These are phyloP conservation scores for Phlebopus sp. DNA, from an alignment of 1,284 basidiomycete genomes.

Conservation along the genomic window DNA sequence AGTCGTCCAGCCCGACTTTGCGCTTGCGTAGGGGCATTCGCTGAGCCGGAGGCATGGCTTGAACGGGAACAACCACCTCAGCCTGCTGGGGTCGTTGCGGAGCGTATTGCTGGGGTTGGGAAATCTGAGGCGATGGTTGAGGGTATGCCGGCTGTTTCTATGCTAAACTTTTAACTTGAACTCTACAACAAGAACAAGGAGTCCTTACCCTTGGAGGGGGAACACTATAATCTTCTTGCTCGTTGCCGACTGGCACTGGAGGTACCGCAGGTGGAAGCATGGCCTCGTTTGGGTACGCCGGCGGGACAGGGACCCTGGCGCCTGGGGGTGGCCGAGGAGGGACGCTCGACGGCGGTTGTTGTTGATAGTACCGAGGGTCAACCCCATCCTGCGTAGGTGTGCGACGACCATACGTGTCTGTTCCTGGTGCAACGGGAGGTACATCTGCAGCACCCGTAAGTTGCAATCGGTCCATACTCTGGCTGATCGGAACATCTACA, in stretches of 20 bases:
- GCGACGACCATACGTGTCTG: conserved; percentile 39
- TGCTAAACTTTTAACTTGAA: conserved; percentile 12
- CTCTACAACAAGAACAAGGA: neutral
- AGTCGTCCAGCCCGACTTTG: conserved; percentile 96
- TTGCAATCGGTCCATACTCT: conserved; percentile 51
- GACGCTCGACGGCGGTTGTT: conserved; percentile 28
- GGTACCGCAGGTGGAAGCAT: conserved; percentile 26
- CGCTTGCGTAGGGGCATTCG: conserved; percentile 55
- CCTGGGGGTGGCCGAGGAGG: conserved; percentile 44
- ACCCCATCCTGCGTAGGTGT: conserved; percentile 32
- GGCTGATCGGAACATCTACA: conserved; percentile 30
- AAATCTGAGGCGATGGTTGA: conserved; percentile 20
- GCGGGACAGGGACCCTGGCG: conserved; percentile 42
- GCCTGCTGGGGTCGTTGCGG: conserved; percentile 26
- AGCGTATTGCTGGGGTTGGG: conserved; percentile 24
- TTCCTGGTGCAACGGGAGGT: conserved; percentile 22
- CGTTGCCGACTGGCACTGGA: conserved; percentile 19
- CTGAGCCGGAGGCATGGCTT: conserved; percentile 31
- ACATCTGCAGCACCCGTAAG: conserved; percentile 40
- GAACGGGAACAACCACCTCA: conserved; percentile 22
- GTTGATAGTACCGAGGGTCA: conserved; percentile 31
- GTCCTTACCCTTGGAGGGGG: conserved; percentile 24
- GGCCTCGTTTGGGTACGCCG: conserved; percentile 33
- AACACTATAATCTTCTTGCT: conserved; percentile 31
- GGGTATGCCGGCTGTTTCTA: conserved; percentile 24